Base-by-base conservation (phyloP, 768 basidiomycete genomes). In the Exidia glandulosa region DNA sequence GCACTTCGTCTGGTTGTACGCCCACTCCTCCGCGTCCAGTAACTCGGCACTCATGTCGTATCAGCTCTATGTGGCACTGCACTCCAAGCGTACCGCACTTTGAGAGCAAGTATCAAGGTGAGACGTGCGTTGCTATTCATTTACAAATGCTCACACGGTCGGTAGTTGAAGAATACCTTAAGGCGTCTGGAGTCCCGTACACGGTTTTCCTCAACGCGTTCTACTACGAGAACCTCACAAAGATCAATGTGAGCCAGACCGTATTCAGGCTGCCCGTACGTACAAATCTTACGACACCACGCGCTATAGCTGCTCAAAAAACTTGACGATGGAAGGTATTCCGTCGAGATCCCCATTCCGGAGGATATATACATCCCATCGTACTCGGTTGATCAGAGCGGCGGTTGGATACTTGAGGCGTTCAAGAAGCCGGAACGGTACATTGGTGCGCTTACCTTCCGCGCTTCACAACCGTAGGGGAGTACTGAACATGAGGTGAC, bases 1-100 rank as follows among this genome's bases (percentile, higher is more conserved):
- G 34, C 64, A 64, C 27, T 62, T 65, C 41, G 52, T 65, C 19
- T 62, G 58, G 60, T 62, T 60, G 37, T 61, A 54, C 9, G 34
- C 34, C 16, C 16, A 7, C 16, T 36, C 16, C 34, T 7, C 10
- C 36, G 59, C 3, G 25, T 16, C 41, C 34, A n/a, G n/a, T n/a
- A n/a, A n/a, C n/a, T n/a, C n/a, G n/a, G n/a, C n/a, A n/a, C n/a
- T n/a, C n/a, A n/a, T n/a, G n/a, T n/a, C n/a, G n/a, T n/a, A n/a
- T n/a, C n/a, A n/a, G n/a, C n/a, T n/a, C n/a, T n/a, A 62, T 9
- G 52, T 59, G 29, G 23, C 45, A n/a, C 33, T 29, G 32, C 1
- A 29, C 60, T 7, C 27, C 36, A 27, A 34, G 48, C 25, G 56
- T 57, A 9, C 59, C 62, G 13, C 62, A 62, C 57, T 62, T 56